Conservation (phyloP, 129 eudicot genomes). For the Saussurea involucrata region DNA sequence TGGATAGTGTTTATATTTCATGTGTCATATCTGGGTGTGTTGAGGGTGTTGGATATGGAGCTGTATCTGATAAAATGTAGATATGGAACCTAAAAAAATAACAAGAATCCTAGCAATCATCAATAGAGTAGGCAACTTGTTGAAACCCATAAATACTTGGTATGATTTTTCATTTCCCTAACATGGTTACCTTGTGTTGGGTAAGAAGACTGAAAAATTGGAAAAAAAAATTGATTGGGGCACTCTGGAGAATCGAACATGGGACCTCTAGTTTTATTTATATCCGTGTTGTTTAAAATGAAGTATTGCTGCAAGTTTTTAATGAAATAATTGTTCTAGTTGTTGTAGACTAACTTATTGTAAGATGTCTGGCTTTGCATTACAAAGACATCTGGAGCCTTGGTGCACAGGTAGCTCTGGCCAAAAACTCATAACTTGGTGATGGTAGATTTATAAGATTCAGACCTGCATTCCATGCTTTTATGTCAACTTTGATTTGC, state of each 20-base stretch:
- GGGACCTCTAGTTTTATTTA: conserved; percentile 50
- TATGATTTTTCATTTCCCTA: not conserved
- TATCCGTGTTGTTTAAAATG: not conserved
- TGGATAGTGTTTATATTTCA: not conserved
- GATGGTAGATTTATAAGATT: not conserved
- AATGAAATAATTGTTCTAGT: not conserved
- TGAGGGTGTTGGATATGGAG: too few species aligned
- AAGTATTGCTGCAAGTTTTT: not conserved
- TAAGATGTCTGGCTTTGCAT: not conserved
- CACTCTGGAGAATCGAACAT: conserved; percentile 80
- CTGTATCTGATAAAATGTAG: not conserved
- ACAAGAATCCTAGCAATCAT: not conserved
- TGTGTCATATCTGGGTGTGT: not conserved
- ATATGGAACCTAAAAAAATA: not conserved
- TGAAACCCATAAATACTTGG: not conserved
- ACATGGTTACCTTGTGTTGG: not conserved
- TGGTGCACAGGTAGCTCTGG: not conserved
- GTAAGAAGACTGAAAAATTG: not conserved
- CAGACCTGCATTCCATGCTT: not conserved
- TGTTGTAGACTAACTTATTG: not conserved
- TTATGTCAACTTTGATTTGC: not conserved
- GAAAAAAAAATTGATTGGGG: conserved; percentile 15
- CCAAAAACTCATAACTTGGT: not conserved
- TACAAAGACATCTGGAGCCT: not conserved
- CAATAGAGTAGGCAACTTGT: not conserved